Evolutionary conservation across 1,284 basidiomycete genomes (phyloP).

Genomic region (Ceratobasidium sp.): DNA sequence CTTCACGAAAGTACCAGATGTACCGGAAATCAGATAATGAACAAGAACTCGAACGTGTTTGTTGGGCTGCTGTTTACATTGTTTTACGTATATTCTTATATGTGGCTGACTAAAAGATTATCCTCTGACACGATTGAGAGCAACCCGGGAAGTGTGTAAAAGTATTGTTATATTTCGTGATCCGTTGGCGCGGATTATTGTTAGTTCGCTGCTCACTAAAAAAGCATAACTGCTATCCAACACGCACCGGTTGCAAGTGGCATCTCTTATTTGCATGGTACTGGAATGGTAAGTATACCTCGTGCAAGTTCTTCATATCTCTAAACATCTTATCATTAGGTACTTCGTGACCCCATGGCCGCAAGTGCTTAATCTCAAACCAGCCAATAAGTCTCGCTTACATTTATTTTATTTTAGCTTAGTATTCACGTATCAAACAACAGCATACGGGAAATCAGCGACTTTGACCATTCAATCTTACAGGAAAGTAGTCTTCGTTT

Average conservation of each 20-base stretch:
- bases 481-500: conserved; percentile 11
- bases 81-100: too few species aligned
- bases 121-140: too few species aligned
- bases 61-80: too few species aligned
- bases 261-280: conserved; percentile 23
- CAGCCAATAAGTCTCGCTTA: background rate
- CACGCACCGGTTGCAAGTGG: conserved; percentile 2
- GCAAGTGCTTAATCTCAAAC: too few species aligned
- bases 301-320: background rate
- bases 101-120: too few species aligned
- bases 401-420: background rate
- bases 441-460: conserved; percentile 6
- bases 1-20: too few species aligned
- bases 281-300: conserved; percentile 1
- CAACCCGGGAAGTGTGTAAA: too few species aligned
- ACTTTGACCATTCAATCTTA: conserved; percentile 35
- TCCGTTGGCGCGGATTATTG: too few species aligned
- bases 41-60: too few species aligned
- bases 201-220: too few species aligned
- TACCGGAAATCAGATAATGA: too few species aligned
- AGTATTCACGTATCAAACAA: conserved; percentile 1
- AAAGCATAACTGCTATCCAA: background rate
- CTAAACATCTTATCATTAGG: background rate
- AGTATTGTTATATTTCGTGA: too few species aligned
- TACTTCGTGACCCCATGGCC: conserved; percentile 17